These are phyloP conservation scores for Pichia sp. DNA, from an alignment of 1,139 yeast species.

Conservation along the genomic window DNA sequence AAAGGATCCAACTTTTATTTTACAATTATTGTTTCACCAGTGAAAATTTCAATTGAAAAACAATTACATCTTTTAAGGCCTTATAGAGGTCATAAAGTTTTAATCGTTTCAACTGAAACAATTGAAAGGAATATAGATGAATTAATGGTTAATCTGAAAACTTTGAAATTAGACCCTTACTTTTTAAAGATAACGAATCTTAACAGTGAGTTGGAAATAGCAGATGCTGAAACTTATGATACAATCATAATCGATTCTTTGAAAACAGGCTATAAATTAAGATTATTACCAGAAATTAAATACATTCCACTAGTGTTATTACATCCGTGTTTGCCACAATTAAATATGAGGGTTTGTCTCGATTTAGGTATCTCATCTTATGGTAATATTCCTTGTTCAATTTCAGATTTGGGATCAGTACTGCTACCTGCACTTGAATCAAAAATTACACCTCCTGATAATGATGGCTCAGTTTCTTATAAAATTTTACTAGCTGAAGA, in stretches of 20 bases:
- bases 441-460: constrained; percentile 71
- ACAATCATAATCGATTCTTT: constrained; percentile 77
- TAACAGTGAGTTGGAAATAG: constrained; percentile 39
- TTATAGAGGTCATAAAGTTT: constrained; percentile 61
- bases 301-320: constrained; percentile 75
- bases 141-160: constrained; percentile 36
- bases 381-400: constrained; percentile 82
- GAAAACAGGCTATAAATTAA: constrained; percentile 63
- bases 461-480: constrained; percentile 72
- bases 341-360: constrained; percentile 74
- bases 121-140: constrained; percentile 41
- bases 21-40: constrained; percentile 31
- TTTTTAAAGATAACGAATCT: constrained; percentile 31
- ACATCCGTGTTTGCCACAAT: constrained; percentile 71
- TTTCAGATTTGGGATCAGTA: constrained; percentile 75
- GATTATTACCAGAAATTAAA: constrained; percentile 67
- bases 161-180: constrained; percentile 42
- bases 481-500: constrained; percentile 53
- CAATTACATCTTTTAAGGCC: constrained; percentile 56
- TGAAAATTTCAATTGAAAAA: constrained; percentile 6
- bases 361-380: constrained; percentile 84
- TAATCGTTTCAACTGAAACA: constrained; percentile 60
- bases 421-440: constrained; percentile 80
- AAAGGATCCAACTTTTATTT: constrained; percentile 49
- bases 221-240: constrained; percentile 61